phyloP scores from a whole-genome alignment of 2,329 filamentous ascomycete species.

The Botryotinia calthae region DNA sequence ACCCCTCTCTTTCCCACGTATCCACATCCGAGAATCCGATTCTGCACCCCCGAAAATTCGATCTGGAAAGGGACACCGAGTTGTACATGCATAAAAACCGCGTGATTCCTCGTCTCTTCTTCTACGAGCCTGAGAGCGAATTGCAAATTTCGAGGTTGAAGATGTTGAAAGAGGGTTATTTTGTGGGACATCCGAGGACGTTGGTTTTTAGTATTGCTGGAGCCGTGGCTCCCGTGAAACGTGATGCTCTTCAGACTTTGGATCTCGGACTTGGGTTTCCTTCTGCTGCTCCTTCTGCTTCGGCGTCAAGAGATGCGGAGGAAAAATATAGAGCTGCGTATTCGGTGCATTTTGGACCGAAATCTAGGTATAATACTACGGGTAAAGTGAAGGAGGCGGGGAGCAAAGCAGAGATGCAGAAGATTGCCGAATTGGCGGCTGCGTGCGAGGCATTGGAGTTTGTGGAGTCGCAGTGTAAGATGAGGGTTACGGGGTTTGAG shows the following conservation, averaged over 20 bases:
- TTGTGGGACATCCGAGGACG: constrained; percentile 10
- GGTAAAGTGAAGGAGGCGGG: background rate
- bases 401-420: constrained; percentile 10
- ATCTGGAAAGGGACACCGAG: constrained; percentile 17
- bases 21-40: background rate
- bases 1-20: background rate
- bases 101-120: constrained; percentile 1
- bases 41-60: constrained; percentile 16
- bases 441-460: constrained; percentile 18
- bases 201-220: constrained; percentile 17
- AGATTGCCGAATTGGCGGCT: constrained; percentile 12
- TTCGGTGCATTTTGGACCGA: constrained; percentile 5
- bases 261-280: background rate
- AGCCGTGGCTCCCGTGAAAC: background rate
- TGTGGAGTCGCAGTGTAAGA: constrained; percentile 12
- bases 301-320: background rate
- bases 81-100: constrained; percentile 16
- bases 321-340: constrained; percentile 10
- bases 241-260: background rate
- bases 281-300: background rate
- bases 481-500: constrained; percentile 7
- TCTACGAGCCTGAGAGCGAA: background rate
- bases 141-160: constrained; percentile 13
- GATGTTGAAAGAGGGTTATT: constrained; percentile 1
- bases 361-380: constrained; percentile 10